Evolutionary conservation across 495 filamentous ascomycete genomes (phyloP).

Genomic region (Massariosphaeria phaeospora): DNA sequence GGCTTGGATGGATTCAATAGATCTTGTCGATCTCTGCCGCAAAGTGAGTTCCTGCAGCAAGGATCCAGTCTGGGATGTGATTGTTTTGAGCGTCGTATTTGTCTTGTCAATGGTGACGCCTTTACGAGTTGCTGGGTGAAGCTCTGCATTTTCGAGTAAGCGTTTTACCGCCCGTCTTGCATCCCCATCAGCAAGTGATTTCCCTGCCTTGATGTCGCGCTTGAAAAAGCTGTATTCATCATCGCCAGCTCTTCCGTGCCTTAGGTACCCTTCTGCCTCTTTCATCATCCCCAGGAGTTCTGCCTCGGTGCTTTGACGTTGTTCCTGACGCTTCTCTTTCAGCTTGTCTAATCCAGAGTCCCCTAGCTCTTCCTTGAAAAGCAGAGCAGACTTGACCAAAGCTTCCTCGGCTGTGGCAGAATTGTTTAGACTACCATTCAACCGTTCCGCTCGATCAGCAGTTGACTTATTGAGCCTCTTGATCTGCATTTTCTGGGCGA

Average conservation of each 20-base stretch:
- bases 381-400: slow-evolving; percentile 25
- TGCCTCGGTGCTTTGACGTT: slow-evolving; percentile 12
- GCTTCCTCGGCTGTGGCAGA: slow-evolving; percentile 34
- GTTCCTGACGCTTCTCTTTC: slow-evolving; percentile 9
- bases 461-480: slow-evolving; percentile 9
- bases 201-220: too few relatives aligned
- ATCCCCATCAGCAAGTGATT: slow-evolving; percentile 8
- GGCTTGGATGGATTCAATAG: slow-evolving; percentile 12
- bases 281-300: background rate
- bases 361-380: slow-evolving; percentile 7
- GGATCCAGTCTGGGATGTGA: background rate
- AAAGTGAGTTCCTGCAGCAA: background rate
- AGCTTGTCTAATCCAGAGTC: slow-evolving; percentile 1
- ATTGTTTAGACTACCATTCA: slow-evolving; percentile 21
- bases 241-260: too few relatives aligned
- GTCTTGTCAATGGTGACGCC: background rate
- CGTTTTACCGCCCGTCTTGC: background rate
- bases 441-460: slow-evolving; percentile 13
- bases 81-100: background rate
- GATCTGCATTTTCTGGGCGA: slow-evolving; percentile 32
- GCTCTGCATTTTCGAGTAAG: background rate
- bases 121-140: background rate
- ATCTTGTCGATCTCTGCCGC: slow-evolving; percentile 3
- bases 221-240: too few relatives aligned
- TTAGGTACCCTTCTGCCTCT: background rate